These are phyloP conservation scores for Coemansia sp. DNA, from an alignment of 192 early-diverging fungal genomes.

Conservation along the genomic window DNA sequence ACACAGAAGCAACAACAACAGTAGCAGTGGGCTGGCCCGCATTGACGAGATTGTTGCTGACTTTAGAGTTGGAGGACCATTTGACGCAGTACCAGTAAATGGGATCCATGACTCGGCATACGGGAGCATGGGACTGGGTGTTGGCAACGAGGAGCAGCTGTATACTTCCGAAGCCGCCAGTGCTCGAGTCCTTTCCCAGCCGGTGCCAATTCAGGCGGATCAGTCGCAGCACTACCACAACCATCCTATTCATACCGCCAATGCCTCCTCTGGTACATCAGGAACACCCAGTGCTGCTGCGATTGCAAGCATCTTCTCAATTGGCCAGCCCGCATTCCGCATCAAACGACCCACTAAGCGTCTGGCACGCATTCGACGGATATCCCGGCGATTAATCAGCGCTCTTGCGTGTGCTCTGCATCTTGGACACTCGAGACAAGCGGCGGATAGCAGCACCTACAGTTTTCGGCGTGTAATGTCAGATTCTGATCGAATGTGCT, in stretches of 20 bases:
- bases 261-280: not conserved
- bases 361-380: constrained; percentile 27
- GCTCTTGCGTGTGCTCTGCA: constrained; percentile 13
- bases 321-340: constrained; percentile 30
- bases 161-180: constrained; percentile 8
- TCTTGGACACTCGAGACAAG: not conserved
- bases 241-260: not conserved
- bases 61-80: not conserved
- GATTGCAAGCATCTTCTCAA: constrained; percentile 36
- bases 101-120: constrained; percentile 5
- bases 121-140: constrained; percentile 8
- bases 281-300: constrained; percentile 27
- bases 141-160: constrained; percentile 4
- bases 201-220: not conserved
- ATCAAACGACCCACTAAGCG: not conserved
- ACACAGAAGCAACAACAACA: not conserved
- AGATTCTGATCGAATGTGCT: not conserved
- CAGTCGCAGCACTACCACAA: not conserved
- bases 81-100: not conserved
- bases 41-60: not conserved
- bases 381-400: constrained; percentile 22
- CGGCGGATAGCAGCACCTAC: not conserved
- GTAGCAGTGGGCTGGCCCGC: not conserved
- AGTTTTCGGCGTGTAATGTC: not conserved
- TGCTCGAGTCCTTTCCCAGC: constrained; percentile 11